Conservation (phyloP, 2,329 filamentous ascomycete genomes). For the Stagonosporopsis cucurbitacearum region DNA sequence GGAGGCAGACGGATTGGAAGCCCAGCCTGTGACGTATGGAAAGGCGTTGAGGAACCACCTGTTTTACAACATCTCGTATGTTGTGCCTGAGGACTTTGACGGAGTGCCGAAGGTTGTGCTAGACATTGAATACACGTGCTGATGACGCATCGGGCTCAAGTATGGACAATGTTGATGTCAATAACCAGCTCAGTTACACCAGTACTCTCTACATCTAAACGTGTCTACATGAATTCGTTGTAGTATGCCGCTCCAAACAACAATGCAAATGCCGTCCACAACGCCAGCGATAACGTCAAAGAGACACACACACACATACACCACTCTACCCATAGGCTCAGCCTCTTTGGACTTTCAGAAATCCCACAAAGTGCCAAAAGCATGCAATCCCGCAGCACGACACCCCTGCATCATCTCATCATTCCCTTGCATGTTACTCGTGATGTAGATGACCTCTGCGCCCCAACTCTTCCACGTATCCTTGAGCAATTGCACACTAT, state of each 20-base stretch:
- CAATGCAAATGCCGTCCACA: not conserved
- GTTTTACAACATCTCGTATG: conserved; percentile 57
- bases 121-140: conserved; percentile 47
- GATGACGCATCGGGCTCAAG: not conserved
- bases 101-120: conserved; percentile 50
- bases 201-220: conserved; percentile 1
- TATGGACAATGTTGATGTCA: not conserved
- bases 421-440: conserved; percentile 45
- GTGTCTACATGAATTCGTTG: conserved; percentile 3
- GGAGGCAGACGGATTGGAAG: conserved; percentile 47
- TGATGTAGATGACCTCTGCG: conserved; percentile 48
- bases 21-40: conserved; percentile 49
- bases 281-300: not conserved
- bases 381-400: conserved; percentile 38
- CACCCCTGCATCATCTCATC: conserved; percentile 50
- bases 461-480: conserved; percentile 44
- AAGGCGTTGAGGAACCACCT: conserved; percentile 50
- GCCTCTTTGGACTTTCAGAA: conserved; percentile 24
- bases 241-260: not conserved
- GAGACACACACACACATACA: not conserved
- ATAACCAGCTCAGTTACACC: not conserved
- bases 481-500: conserved; percentile 42
- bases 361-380: conserved; percentile 47
- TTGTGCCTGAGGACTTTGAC: conserved; percentile 50
- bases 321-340: no score